These are phyloP conservation scores for Fusarium acutatum DNA, from an alignment of 2,329 filamentous ascomycete species.

Conservation along the genomic window DNA sequence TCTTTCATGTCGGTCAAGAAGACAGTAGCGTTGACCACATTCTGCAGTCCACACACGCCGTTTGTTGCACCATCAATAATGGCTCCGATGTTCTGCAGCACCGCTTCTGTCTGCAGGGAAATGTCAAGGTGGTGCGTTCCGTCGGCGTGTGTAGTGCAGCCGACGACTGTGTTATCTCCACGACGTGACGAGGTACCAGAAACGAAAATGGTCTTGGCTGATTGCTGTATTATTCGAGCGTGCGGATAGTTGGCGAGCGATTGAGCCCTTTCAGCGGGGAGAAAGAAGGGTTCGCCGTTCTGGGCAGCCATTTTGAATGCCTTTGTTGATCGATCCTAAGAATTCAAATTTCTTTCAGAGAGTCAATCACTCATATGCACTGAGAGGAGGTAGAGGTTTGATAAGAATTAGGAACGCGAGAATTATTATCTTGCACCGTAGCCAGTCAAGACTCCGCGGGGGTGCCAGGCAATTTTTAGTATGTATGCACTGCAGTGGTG, in stretches of 20 bases:
- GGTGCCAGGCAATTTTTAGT: too few species aligned
- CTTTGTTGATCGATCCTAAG: accelerated
- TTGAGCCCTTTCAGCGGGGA: not conserved
- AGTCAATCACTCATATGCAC: not conserved
- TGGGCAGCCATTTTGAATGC: too few species aligned
- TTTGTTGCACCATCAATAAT: not conserved
- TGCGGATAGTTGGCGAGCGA: not conserved
- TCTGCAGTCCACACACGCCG: not conserved
- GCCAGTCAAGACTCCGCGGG: too few species aligned
- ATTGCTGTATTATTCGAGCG: not conserved
- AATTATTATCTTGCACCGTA: too few species aligned
- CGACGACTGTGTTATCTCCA: not conserved
- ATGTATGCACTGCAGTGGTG: too few species aligned
- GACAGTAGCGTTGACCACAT: not conserved
- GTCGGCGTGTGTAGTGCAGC: not conserved
- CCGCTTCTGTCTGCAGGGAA: not conserved
- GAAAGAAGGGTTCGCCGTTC: not conserved
- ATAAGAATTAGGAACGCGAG: too few species aligned
- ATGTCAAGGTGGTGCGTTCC: not conserved
- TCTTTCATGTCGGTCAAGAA: not conserved
- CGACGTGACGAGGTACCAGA: not conserved
- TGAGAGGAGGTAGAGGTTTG: not conserved
- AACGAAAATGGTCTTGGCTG: not conserved
- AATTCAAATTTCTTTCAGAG: accelerated
- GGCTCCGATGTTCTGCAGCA: not conserved